Percentiles rank a stretch among this genome's conserved stretches.
Conservation (phyloP, 2,329 filamentous ascomycete species). For the Stachybotrys chlorohalonatus region DNA sequence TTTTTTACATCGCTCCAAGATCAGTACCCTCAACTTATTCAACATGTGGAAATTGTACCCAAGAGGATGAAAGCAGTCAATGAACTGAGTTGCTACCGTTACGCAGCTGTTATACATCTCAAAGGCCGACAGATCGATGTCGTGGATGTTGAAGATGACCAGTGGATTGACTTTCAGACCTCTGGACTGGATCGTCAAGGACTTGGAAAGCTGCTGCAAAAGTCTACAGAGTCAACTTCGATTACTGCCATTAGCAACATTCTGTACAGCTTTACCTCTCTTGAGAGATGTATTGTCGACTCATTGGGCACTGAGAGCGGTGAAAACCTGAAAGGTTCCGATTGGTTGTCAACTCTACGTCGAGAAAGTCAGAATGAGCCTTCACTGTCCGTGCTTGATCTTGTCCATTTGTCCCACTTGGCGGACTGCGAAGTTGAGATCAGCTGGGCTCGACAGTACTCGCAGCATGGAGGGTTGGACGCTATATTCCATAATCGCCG, state of each 20-base stretch:
- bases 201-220: slow-evolving; percentile 2
- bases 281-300: slow-evolving; percentile 11
- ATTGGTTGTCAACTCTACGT: slow-evolving; percentile 3
- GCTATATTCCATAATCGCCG: slow-evolving; percentile 10
- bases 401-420: slow-evolving; percentile 12
- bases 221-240: not conserved
- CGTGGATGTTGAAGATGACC: not conserved
- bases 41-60: slow-evolving; percentile 13
- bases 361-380: not conserved
- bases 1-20: slow-evolving; percentile 11
- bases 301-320: not conserved
- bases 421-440: slow-evolving; percentile 35
- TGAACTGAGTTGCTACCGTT: slow-evolving; percentile 12
- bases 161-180: slow-evolving; percentile 6
- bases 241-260: slow-evolving; percentile 8
- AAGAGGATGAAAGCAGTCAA: slow-evolving; percentile 13
- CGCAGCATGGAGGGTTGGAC: slow-evolving; percentile 8
- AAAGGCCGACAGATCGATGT: not conserved
- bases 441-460: slow-evolving; percentile 28
- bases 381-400: slow-evolving; percentile 6
- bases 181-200: slow-evolving; percentile 1
- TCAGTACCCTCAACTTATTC: slow-evolving; percentile 3
- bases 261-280: slow-evolving; percentile 16
- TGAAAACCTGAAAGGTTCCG: too few species aligned
- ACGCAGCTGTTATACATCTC: slow-evolving; percentile 10